phyloP scores from a whole-genome alignment of 768 basidiomycete species.

The Porphyrellus cyaneotinctus region DNA sequence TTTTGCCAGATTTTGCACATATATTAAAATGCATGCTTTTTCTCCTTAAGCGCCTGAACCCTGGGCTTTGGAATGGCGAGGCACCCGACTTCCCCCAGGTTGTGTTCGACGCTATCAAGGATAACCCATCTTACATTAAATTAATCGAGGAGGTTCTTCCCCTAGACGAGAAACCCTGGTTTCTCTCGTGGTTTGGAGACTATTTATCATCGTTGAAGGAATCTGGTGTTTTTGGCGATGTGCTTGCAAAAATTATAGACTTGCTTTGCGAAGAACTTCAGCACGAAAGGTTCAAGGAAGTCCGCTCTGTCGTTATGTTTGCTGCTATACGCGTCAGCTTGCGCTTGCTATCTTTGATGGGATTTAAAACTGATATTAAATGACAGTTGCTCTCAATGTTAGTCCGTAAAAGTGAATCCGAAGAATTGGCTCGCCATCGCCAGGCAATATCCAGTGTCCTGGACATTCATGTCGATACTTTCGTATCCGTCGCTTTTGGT shows the following conservation, averaged over 20 bases:
- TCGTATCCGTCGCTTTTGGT: constrained; percentile 46
- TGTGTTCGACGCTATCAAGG: constrained; percentile 78
- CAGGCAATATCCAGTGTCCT: constrained; percentile 36
- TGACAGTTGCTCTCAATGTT: constrained; percentile 33
- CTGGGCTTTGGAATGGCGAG: constrained; percentile 65
- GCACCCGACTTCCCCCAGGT: constrained; percentile 70
- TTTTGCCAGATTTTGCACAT: constrained; percentile 50
- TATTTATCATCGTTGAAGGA: constrained; percentile 56
- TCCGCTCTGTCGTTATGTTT: constrained; percentile 57
- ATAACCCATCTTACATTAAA: constrained; percentile 57
- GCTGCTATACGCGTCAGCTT: constrained; percentile 59
- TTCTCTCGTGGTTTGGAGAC: constrained; percentile 62
- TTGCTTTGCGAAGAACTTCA: constrained; percentile 81
- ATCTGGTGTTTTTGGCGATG: constrained; percentile 49
- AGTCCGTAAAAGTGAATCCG: constrained; percentile 31
- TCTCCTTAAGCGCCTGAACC: constrained; percentile 54
- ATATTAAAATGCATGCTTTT: constrained; percentile 57
- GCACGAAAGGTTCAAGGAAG: constrained; percentile 62
- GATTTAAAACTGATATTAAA: constrained; percentile 4
- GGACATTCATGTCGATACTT: constrained; percentile 48
- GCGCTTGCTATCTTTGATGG: background rate
- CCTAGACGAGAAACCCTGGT: constrained; percentile 40
- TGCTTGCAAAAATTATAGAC: constrained; percentile 67
- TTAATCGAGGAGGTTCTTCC: constrained; percentile 38
- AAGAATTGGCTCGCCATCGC: constrained; percentile 25